A percentile compares a stretch with the other conserved stretches of the same genome.
Conservation (phyloP, 768 basidiomycete genomes). For the Dioszegia crocea region DNA sequence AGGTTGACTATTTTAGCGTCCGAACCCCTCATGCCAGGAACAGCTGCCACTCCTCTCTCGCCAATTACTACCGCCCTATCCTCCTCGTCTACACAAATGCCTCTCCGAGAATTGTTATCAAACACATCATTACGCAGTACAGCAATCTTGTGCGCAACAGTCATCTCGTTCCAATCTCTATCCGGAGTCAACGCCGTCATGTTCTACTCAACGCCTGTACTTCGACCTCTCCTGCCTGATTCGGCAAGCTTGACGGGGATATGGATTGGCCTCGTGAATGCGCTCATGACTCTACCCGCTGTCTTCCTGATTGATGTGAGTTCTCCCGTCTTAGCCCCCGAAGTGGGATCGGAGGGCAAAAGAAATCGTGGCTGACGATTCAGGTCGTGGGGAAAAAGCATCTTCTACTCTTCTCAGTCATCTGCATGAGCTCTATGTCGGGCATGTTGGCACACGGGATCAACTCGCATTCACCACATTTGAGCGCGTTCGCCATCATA, state of each 20-base stretch:
- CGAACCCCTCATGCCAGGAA: conserved; percentile 2
- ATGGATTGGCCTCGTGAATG: conserved; percentile 78
- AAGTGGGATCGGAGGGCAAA: too few relatives aligned
- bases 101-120: conserved; percentile 41
- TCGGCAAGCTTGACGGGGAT: conserved; percentile 76
- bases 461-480: conserved; percentile 57
- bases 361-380: not conserved
- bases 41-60: not conserved
- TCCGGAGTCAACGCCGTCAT: conserved; percentile 48
- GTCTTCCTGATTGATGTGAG: conserved; percentile 78
- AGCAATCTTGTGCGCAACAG: conserved; percentile 36
- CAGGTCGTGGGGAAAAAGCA: conserved; percentile 67
- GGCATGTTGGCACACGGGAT: conserved; percentile 67
- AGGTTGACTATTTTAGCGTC: not conserved
- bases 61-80: not conserved
- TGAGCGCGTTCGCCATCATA: conserved; percentile 71
- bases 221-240: conserved; percentile 64
- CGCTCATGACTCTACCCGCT: conserved; percentile 68
- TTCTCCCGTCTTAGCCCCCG: too few relatives aligned
- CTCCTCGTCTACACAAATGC: conserved; percentile 17
- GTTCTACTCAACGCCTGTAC: conserved; percentile 49
- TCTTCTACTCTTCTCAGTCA: conserved; percentile 64
- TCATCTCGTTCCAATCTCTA: conserved; percentile 40
- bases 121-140: conserved; percentile 40
- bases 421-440: conserved; percentile 65